Evolutionary conservation across 2,329 filamentous ascomycete genomes (phyloP).

Genomic region (Colletotrichum lupini): DNA sequence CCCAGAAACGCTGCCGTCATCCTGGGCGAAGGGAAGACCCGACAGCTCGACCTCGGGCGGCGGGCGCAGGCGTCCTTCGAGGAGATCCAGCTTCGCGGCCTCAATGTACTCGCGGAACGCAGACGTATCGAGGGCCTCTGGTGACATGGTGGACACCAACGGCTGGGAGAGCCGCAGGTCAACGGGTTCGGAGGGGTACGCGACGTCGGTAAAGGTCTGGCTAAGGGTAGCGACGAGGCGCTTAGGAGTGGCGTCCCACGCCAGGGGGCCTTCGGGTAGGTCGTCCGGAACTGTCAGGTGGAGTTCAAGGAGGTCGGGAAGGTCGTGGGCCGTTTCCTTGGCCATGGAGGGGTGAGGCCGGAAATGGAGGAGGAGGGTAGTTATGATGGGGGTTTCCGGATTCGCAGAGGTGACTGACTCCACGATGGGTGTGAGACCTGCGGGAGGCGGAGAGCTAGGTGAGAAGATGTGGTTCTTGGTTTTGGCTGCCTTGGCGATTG

Average conservation of each 20-base stretch:
- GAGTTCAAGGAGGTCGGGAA: slow-evolving; percentile 33
- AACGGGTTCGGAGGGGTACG: slow-evolving; percentile 58
- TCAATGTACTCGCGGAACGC: slow-evolving; percentile 56
- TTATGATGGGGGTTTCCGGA: slow-evolving; percentile 26
- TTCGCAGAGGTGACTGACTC: slow-evolving; percentile 38
- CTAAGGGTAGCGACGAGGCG: slow-evolving; percentile 52
- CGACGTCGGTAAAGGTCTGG: slow-evolving; percentile 53
- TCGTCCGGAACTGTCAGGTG: slow-evolving; percentile 31
- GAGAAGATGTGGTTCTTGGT: slow-evolving; percentile 51
- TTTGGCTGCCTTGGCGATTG: neutral
- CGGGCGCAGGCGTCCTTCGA: slow-evolving; percentile 52
- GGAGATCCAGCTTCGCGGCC: slow-evolving; percentile 57
- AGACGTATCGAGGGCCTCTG: slow-evolving; percentile 37
- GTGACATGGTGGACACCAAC: slow-evolving; percentile 41
- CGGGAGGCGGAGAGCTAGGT: slow-evolving; percentile 59
- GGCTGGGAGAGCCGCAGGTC: slow-evolving; percentile 60
- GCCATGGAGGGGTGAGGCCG: neutral
- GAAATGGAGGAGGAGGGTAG: slow-evolving; percentile 59
- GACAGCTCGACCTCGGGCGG: slow-evolving; percentile 44
- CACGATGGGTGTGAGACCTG: slow-evolving; percentile 49
- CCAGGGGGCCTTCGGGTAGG: slow-evolving; percentile 29
- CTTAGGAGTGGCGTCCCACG: slow-evolving; percentile 37
- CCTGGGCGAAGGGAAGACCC: neutral
- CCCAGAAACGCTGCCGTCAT: neutral
- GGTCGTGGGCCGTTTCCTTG: neutral